These are phyloP conservation scores for Aspergillus latus DNA, from an alignment of 2,329 filamentous ascomycete species.

Conservation along the genomic window DNA sequence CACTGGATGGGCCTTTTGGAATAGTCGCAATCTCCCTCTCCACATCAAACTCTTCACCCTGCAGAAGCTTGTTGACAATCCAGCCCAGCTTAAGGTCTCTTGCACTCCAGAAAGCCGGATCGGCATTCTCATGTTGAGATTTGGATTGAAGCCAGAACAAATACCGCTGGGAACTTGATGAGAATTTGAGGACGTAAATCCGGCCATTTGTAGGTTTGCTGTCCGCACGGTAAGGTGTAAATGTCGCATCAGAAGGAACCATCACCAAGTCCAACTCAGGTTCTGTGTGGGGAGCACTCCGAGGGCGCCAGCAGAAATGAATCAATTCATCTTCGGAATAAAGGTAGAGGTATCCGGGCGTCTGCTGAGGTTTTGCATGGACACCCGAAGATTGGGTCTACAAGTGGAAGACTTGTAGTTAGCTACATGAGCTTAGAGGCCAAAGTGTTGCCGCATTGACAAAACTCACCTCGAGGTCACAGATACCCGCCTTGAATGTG, in stretches of 20 bases:
- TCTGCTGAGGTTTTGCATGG: slow-evolving; percentile 71
- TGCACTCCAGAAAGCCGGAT: slow-evolving; percentile 76
- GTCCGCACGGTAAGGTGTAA: slow-evolving; percentile 72
- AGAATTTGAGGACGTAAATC: slow-evolving; percentile 91
- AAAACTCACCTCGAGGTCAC: slow-evolving; percentile 73
- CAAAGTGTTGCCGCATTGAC: neutral
- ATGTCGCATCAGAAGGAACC: slow-evolving; percentile 85
- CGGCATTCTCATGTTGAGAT: slow-evolving; percentile 68
- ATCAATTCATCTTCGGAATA: slow-evolving; percentile 92
- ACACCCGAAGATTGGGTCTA: slow-evolving; percentile 59
- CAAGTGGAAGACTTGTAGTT: neutral
- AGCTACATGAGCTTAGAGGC: neutral
- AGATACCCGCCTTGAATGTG: slow-evolving; percentile 93
- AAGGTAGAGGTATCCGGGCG: slow-evolving; percentile 85
- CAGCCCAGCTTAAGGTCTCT: slow-evolving; percentile 84
- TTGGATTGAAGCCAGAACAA: slow-evolving; percentile 97
- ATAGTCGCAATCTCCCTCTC: slow-evolving; percentile 68
- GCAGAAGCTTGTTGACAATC: slow-evolving; percentile 78
- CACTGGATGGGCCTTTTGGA: slow-evolving; percentile 48
- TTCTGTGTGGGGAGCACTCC: slow-evolving; percentile 66
- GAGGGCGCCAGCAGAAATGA: slow-evolving; percentile 95
- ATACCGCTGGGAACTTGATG: slow-evolving; percentile 84
- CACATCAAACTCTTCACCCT: slow-evolving; percentile 86
- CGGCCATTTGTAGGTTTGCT: slow-evolving; percentile 76
- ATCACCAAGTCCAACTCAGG: slow-evolving; percentile 89